Conservation (phyloP, 179 eudicot genomes). For the Silene noctiflora region DNA sequence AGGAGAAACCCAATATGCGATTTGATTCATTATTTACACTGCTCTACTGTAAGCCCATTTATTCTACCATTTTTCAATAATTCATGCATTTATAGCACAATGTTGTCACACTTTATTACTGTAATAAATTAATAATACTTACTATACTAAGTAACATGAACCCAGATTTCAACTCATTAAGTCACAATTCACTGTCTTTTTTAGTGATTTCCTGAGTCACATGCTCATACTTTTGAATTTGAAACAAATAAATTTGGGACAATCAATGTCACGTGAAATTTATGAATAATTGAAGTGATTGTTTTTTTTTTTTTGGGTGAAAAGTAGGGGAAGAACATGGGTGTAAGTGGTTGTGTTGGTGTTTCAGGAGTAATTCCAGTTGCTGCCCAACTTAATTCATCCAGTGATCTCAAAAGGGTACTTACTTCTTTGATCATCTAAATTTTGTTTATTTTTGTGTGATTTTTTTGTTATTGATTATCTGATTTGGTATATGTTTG, state of each 20-base stretch:
- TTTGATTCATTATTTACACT: neutral
- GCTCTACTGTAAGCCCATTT: neutral
- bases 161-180: neutral
- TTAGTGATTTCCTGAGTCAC: neutral
- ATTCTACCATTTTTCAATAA: neutral
- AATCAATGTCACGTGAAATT: neutral
- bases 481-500: neutral
- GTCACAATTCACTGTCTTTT: neutral
- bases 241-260: neutral
- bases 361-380: slow-evolving; percentile 17
- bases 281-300: neutral
- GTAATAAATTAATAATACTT: neutral
- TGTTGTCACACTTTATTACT: neutral
- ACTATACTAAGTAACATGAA: slow-evolving; percentile 2
- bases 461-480: neutral
- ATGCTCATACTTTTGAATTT: neutral
- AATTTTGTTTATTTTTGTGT: neutral
- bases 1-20: neutral
- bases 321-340: slow-evolving; percentile 7
- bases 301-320: neutral
- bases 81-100: neutral
- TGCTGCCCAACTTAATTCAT: slow-evolving; percentile 15
- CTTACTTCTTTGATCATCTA: slow-evolving; percentile 8
- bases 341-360: slow-evolving; percentile 22
- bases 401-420: slow-evolving; percentile 27